A percentile compares a stretch with the other conserved stretches of the same genome.
Evolutionary conservation across 2,329 filamentous ascomycete genomes (phyloP).

Genomic region (Arthrobotrys sphaeroides): DNA sequence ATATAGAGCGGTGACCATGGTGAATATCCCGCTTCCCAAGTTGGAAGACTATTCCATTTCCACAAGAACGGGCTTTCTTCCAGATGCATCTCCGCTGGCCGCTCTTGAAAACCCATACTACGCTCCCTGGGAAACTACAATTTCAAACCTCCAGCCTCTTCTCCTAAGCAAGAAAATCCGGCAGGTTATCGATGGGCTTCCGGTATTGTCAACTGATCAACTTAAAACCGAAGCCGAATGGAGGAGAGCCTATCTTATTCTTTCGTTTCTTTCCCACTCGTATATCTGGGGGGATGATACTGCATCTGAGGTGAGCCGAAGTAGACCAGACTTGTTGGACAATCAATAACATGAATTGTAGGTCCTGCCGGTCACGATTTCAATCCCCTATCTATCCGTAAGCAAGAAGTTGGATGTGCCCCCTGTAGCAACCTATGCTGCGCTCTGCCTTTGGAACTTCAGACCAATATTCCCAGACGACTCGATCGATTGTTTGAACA

Average conservation of each 20-base stretch:
- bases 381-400: constrained; percentile 80
- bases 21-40: constrained; percentile 70
- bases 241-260: constrained; percentile 82
- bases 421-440: constrained; percentile 92
- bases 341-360: constrained; percentile 58
- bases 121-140: constrained; percentile 89
- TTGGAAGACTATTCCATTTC: constrained; percentile 84
- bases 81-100: constrained; percentile 79
- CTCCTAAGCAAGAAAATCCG: constrained; percentile 86
- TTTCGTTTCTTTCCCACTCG: constrained; percentile 81
- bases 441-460: constrained; percentile 95
- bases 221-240: constrained; percentile 88
- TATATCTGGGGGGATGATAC: constrained; percentile 88
- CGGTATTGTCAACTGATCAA: constrained; percentile 81
- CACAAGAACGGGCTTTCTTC: constrained; percentile 83
- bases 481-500: constrained; percentile 81
- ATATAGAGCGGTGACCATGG: constrained; percentile 47
- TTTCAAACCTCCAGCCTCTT: constrained; percentile 84
- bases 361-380: constrained; percentile 79
- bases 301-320: constrained; percentile 71
- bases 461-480: constrained; percentile 88
- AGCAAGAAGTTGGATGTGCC: constrained; percentile 83
- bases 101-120: constrained; percentile 89
- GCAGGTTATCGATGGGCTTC: constrained; percentile 79
- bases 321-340: constrained; percentile 22